These are phyloP conservation scores for Aspergillus clavatus DNA, from an alignment of 2,329 filamentous ascomycete species.

Conservation along the genomic window DNA sequence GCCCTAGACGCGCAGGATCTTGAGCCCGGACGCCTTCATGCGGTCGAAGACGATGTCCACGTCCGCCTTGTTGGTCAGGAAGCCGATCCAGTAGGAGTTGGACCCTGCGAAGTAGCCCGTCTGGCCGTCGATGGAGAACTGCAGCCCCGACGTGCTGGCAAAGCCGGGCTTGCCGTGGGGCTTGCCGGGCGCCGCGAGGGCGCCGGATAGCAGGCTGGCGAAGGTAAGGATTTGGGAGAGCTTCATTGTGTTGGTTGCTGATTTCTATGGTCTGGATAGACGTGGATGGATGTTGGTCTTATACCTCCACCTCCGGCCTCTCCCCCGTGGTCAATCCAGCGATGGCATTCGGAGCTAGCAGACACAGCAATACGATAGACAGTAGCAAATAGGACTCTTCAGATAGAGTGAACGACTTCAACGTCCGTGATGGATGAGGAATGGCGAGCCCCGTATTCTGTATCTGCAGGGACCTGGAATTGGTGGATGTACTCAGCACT, in stretches of 20 bases:
- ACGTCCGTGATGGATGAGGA: not conserved
- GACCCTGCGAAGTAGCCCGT: constrained; percentile 46
- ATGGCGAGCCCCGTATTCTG: not conserved
- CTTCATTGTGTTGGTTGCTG: not conserved
- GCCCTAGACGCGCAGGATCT: constrained; percentile 51
- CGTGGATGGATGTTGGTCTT: not conserved
- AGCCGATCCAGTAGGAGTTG: constrained; percentile 51
- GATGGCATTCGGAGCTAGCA: no score
- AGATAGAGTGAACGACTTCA: no score
- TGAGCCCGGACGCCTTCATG: constrained; percentile 39
- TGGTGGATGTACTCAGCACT: not conserved
- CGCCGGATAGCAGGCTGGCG: no score
- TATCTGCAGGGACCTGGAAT: not conserved
- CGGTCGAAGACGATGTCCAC: constrained; percentile 41
- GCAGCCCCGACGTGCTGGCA: constrained; percentile 20
- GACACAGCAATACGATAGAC: no score
- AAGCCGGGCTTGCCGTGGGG: constrained; percentile 9
- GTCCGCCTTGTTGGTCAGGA: constrained; percentile 46
- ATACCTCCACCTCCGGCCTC: not conserved
- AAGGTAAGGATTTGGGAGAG: not conserved
- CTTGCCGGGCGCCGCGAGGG: not conserved
- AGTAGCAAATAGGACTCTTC: no score
- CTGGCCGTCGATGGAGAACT: constrained; percentile 39
- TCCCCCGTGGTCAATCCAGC: not conserved
- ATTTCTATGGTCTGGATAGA: not conserved